These are phyloP conservation scores for Pythium dissimile DNA, from an alignment of 352 stramenopile genomes.

Conservation along the genomic window DNA sequence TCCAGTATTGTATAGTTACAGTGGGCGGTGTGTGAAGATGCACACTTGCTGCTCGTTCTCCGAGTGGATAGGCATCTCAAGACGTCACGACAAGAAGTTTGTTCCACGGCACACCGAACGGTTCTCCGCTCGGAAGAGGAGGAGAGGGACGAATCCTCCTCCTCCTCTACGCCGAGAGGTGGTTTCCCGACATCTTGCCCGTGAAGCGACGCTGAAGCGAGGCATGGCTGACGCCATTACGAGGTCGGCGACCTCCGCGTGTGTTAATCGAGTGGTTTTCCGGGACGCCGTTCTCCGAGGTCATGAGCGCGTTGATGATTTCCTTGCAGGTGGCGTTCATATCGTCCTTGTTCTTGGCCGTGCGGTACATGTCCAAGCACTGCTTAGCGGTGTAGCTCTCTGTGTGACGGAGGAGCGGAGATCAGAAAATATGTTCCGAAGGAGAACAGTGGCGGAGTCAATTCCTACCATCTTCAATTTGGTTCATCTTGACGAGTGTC, in stretches of 20 bases:
- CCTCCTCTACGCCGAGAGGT: constrained; percentile 40
- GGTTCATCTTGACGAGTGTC: not conserved
- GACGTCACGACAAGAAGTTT: too few species aligned
- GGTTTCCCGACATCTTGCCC: constrained; percentile 77
- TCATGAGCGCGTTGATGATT: constrained; percentile 66
- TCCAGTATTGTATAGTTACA: too few species aligned
- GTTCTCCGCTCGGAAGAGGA: too few species aligned
- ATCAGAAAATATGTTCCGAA: not conserved
- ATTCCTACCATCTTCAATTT: constrained; percentile 5
- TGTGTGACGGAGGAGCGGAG: not conserved
- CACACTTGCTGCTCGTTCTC: too few species aligned
- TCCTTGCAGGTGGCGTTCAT: constrained; percentile 67
- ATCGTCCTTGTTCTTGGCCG: constrained; percentile 81
- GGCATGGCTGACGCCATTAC: constrained; percentile 69
- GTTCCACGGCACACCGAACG: too few species aligned
- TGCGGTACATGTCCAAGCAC: constrained; percentile 70
- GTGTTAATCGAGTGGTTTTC: constrained; percentile 73
- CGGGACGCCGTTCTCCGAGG: constrained; percentile 56
- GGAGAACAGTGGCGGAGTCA: not conserved
- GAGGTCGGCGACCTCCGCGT: constrained; percentile 47
- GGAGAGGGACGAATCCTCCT: too few species aligned
- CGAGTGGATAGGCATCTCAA: too few species aligned
- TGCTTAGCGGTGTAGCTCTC: constrained; percentile 33
- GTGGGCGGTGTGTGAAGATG: too few species aligned
- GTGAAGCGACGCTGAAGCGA: constrained; percentile 76